Base-by-base conservation (phyloP, 331 rosid species). In the Quercus phellos region DNA sequence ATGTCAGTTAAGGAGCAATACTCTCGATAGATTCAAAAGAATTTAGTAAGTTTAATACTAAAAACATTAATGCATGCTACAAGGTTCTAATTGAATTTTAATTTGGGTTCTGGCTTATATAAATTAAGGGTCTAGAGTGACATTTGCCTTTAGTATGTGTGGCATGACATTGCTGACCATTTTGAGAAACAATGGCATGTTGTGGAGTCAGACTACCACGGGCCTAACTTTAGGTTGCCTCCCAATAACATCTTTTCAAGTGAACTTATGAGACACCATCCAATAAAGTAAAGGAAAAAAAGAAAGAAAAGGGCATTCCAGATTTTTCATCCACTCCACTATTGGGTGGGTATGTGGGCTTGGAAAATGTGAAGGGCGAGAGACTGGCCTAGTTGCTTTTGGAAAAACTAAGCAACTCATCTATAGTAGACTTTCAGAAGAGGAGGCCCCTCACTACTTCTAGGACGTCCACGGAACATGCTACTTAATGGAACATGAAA, bases 401-500 rank as follows among this genome's bases (percentile, higher is more conserved):
- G 42, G 24, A 74, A 55, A 42, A 12, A 74, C 7, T 50, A 58
- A 67, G n/a, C 80, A 81, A 34, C 51, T 4, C 53, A 10, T 12
- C 8, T 17, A 18, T n/a, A 3, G 9, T 9, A 7, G 43, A 43
- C 19, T 66, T 18, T 34, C 16, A 59, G 42, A 67, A 50, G 22
- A 53, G 42, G 50, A 51, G 73, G 72, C 46, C 38, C 56, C 67
- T 73, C 61, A 51, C 79, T 53, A 2, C 69, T 82, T 88, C 77
- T 19, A 79, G 89, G 84, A 79, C 80, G 71, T 77, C 87, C 94
- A 79, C 73, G 74, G 79, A 83, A 88, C 58, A 66, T 90, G 92
- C 86, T 68, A 55, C 70, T 77, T 16, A 55, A 19, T 75, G 74
- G 81, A 3, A 63, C 58, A 53, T 58, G 69, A 76, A 32, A 66